Evolutionary conservation across 192 early-diverging fungal species (phyloP), one percentile per base, ranked within the genome.

Genomic region (Linderina pennispora): DNA sequence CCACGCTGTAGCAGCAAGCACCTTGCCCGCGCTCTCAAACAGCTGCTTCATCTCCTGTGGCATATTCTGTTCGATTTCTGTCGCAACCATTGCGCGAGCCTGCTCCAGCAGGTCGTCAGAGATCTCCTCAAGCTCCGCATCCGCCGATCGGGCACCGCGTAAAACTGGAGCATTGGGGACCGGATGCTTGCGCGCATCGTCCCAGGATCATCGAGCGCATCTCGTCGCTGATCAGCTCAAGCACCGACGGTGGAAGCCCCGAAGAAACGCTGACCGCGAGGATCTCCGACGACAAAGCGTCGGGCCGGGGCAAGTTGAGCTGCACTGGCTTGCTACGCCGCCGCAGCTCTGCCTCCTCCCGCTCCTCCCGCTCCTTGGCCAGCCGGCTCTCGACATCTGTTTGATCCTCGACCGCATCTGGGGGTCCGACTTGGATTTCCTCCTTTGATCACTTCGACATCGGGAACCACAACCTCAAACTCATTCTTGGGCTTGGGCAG

Each of bases 401-500:
- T 60, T 93, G 90, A 38, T 91, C 86, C 35, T 82, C 76, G 15
- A 76, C 23, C 9, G 34, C 43, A 8, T 45, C 54, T 3, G 62
- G 43, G 8, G 48, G 24, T 21, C 65, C 45, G 36, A 18, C 53
- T 39, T 23, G 28, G 34, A 3, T 9, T 24, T 15, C 28, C 31
- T 4, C 28, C 23, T 15, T 14, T 11, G 22, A 24, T 2, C 58
- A 71, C 47, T 13, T 16, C 18, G 13, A 50, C 56, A 23, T 90
- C 85, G 1, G 93, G 95, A 40, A 94, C 60, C 9, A 88, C 82
- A 44, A 98, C 81, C 45, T 92, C 88, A 63, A 94, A 93, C 48
- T 94, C 89, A 58, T 96, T 97, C 36, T 85, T 86, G 32, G 96
- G 96, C 45, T 77, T 74, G 1, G 96, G 96, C 13, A 99, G 65